Base-by-base conservation (phyloP, 2,329 filamentous ascomycete species). In the Cercospora zeae-maydis region DNA sequence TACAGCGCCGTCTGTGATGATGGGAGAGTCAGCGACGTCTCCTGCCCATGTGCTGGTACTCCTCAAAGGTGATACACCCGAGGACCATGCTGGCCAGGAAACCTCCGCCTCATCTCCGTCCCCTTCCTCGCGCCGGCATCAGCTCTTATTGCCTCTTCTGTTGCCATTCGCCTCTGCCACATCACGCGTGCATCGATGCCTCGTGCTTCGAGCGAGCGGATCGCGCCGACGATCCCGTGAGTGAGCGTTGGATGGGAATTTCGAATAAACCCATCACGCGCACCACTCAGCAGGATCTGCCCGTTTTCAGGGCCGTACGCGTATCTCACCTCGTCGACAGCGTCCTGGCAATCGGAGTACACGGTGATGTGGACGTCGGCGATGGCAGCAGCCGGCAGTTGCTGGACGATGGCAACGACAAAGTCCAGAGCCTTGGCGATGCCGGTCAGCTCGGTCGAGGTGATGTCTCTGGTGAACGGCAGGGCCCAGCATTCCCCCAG, bases 251-350 rank as follows among this genome's bases (percentile, higher is more conserved):
- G 59, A 37, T 61, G 59, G 31, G 2, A 2, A 4, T 37, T 24
- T 45, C 34, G n/a, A 34, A 51, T 33, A 19, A 27, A 13, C 14
- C 51, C 36, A 34, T 30, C 53, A 11, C 36, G 33, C 33, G 21
- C 24, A 16, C 54, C 54, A 10, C 19, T 30, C 36, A 57, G 24
- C 24, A 19, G 36, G 11, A 57, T 24, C 11, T 16, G 2, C 21
- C 36, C 54, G 6, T 45, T 13, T 14, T 39, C 36, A 19, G 34
- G 54, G 21, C 24, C 59, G 49, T 34, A 54, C 24, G 51, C 51
- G 21, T 33, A 34, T 34, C 51, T 36, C 49, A 61, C 42, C 59
- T 61, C 59, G 39, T 21, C 59, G 19, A 51, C 7, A 24, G 59
- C 59, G 16, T 56, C 59, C 19, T 0, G 9, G 52, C 52, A 56